These are phyloP conservation scores for Mycogone perniciosa DNA, from an alignment of 2,329 filamentous ascomycete genomes.

Conservation along the genomic window DNA sequence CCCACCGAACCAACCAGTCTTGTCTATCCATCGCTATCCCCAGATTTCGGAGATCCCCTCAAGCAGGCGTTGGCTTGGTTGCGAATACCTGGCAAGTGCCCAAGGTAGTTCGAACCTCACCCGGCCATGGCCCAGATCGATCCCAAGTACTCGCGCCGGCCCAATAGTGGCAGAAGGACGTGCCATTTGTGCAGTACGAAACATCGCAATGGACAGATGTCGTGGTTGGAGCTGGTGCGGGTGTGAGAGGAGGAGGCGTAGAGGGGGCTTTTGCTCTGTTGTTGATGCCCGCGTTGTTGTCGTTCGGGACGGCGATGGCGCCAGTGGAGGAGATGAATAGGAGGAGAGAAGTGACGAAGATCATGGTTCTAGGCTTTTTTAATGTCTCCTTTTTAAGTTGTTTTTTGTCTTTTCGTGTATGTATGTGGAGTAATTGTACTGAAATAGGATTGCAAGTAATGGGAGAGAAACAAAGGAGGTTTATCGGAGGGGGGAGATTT, in stretches of 20 bases:
- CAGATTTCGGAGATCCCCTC: not conserved
- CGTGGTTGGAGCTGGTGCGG: not conserved
- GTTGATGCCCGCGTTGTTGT: not conserved
- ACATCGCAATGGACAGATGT: slow-evolving; percentile 26
- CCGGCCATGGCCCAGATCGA: slow-evolving; percentile 29
- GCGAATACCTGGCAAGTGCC: slow-evolving; percentile 18
- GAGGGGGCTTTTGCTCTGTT: not conserved
- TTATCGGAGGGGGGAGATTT: not conserved
- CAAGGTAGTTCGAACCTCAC: slow-evolving; percentile 28
- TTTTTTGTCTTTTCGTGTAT: not conserved
- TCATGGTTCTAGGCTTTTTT: not conserved
- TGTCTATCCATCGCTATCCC: not conserved
- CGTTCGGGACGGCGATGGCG: not conserved
- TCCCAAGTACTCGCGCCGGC: slow-evolving; percentile 32
- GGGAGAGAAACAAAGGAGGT: not conserved
- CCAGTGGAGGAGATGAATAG: not conserved
- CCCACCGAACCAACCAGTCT: no score
- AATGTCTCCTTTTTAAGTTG: not conserved
- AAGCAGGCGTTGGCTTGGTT: not conserved
- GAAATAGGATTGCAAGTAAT: not conserved
- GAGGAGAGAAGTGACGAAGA: slow-evolving; percentile 3
- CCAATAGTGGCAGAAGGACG: slow-evolving; percentile 35
- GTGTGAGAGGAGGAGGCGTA: not conserved
- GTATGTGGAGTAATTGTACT: not conserved
- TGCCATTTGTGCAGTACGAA: slow-evolving; percentile 29